Evolutionary conservation across 2,329 filamentous ascomycete genomes (phyloP), one percentile per base, ranked within the genome.

Genomic region (Curvularia lunata): DNA sequence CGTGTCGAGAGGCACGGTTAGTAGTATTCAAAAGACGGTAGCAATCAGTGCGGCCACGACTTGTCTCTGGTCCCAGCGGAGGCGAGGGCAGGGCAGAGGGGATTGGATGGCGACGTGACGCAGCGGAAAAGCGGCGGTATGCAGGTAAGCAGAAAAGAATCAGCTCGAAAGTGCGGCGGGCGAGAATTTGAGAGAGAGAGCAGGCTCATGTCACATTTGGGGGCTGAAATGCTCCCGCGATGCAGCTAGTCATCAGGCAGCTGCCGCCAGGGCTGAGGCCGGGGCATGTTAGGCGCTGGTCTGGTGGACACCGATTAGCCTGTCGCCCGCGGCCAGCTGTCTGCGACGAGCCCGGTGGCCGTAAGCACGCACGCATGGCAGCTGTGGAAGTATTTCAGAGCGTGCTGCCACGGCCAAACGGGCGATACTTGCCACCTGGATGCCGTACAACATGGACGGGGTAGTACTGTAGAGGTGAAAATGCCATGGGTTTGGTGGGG

Each of bases 191-290:
- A 68, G 62, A 53, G 64, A 65, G 63, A 59, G 57, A 56, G 23
- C 41, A 25, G 13, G 41, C 23, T 51, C 50, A 28, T 54, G 58
- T 34, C 50, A 48, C 48, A 48, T 56, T 62, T 69, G 61, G 68
- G 68, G 68, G 66, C 64, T 63, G 55, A 58, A 64, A 69, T 64
- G 49, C 56, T 59, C 63, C 60, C 41, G 59, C 60, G 62, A 69
- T 63, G 65, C 63, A 65, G 67, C 67, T 70, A 70, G 66, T 70
- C 66, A 68, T 68, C 67, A 70, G 67, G 66, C 65, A 68, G 63
- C 62, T 62, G 56, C 62, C 56, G 64, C 62, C 52, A 61, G 61
- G 65, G 66, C 48, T 63, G 61, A 62, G 64, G 52, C 54, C 50
- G 54, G 58, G 50, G 54, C 40, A 21, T 34, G 28, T 47, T 56